Conservation (phyloP, 257 asterid genomes). For the Striga asiatica region DNA sequence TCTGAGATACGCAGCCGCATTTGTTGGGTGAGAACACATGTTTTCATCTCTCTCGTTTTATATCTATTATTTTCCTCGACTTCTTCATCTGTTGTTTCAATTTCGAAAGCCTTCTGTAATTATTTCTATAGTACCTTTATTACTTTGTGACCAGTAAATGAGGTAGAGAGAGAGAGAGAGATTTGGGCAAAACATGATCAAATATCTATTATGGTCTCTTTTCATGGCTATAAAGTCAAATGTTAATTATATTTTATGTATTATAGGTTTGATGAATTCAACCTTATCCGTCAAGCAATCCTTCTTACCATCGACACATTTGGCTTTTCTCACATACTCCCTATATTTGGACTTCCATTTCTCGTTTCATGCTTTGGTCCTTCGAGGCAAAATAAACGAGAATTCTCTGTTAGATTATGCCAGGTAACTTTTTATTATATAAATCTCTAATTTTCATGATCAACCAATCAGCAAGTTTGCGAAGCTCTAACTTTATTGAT, state of each 20-base stretch:
- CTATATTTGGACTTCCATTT: constrained; percentile 72
- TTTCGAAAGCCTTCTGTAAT: background rate
- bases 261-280: constrained; percentile 85
- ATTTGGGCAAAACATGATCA: too few relatives aligned
- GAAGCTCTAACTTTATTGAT: background rate
- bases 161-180: too few relatives aligned
- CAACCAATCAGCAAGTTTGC: background rate
- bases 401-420: constrained; percentile 37
- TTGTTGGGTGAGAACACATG: constrained; percentile 58
- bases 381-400: constrained; percentile 24
- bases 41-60: background rate
- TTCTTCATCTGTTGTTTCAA: background rate
- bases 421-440: constrained; percentile 36
- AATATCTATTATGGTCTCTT: too few relatives aligned
- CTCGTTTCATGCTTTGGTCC: constrained; percentile 37
- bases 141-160: too few relatives aligned
- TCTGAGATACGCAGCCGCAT: constrained; percentile 91
- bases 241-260: background rate
- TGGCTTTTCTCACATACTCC: constrained; percentile 81
- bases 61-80: background rate
- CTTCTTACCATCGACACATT: constrained; percentile 82
- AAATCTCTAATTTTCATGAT: background rate
- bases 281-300: constrained; percentile 72
- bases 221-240: too few relatives aligned
- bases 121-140: too few relatives aligned